Base-by-base conservation (phyloP, 148 eudicot genomes). In the Arctostaphylos glauca region DNA sequence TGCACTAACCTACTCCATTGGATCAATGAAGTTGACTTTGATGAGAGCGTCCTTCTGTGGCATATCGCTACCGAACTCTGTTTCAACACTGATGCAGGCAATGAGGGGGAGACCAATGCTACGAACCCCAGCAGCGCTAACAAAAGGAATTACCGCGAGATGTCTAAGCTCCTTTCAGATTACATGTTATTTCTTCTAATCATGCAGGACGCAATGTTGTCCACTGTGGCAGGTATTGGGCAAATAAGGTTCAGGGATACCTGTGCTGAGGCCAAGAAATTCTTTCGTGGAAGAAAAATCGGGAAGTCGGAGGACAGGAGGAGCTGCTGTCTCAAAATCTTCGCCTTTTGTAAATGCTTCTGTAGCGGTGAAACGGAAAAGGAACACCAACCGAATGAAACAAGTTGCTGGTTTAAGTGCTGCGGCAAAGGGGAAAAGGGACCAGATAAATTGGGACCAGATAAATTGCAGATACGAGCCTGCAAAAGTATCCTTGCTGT, bases 161-260 rank as follows among this genome's bases (percentile, higher is more conserved):
- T 81, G 5, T 49, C 90, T 31, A 88, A 82, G 85, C 41, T 78
- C 31, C n/a, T 90, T 3, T 89, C 91, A 3, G 86, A 87, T 67
- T 82, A 76, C 74, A 75, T 82, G 80, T 5, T 82, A 18, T 87
- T 87, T 77, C 86, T 88, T 64, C 82, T 90, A 21, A 77, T 87
- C n/a, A 83, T 76, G 77, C 83, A 84, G 76, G 87, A 87, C 16
- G 75, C 78, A 13, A 81, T 88, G 85, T 80, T 89, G 81, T 76
- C 87, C 5, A 77, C 83, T 0, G 88, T 86, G 5, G 83, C 87
- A 55, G 88, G 90, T 9, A 86, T 87, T 25, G 91, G 86, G 15
- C 84, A 81, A 81, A 87, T 81, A 5, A 83, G 90, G 68, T 85
- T 86, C 67, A 70, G 84, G 4, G 91, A 90, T 64, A 85, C 91